phyloP scores from a whole-genome alignment of 1,284 basidiomycete genomes.

The Volvariella surrecta region DNA sequence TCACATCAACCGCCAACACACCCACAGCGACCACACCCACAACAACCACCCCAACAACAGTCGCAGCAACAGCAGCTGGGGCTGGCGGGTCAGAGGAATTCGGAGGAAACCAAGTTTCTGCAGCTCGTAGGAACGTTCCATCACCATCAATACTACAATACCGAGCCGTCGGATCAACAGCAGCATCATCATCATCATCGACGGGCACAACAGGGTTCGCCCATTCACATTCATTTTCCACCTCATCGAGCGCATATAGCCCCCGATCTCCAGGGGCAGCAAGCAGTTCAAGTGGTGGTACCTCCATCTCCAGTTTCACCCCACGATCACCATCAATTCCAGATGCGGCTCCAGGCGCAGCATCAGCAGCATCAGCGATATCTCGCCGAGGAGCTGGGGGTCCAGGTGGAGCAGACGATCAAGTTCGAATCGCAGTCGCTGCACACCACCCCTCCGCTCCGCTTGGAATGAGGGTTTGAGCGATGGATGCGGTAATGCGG shows the following conservation, averaged over 20 bases:
- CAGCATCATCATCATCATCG: constrained; percentile 8
- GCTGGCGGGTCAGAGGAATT: constrained; percentile 11
- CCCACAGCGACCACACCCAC: constrained; percentile 6
- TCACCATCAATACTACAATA: constrained; percentile 8
- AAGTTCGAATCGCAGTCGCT: constrained; percentile 21
- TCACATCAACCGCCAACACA: constrained; percentile 14
- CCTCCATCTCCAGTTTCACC: constrained; percentile 12
- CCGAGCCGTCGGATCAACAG: constrained; percentile 6
- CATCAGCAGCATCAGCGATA: constrained; percentile 10
- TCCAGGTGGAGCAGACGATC: constrained; percentile 13
- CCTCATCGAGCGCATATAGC: constrained; percentile 12
- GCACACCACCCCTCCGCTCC: constrained; percentile 21
- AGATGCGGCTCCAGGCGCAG: constrained; percentile 10
- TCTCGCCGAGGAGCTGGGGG: constrained; percentile 8
- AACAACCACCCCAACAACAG: constrained; percentile 9
- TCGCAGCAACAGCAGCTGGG: constrained; percentile 10
- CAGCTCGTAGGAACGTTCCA: constrained; percentile 6
- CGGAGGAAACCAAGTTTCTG: constrained; percentile 10
- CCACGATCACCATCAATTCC: constrained; percentile 14
- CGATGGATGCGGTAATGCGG: too few relatives aligned
- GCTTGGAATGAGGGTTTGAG: constrained; percentile 23
- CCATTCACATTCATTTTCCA: constrained; percentile 20
- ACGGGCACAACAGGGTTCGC: constrained; percentile 9
- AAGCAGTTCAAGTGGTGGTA: constrained; percentile 9
- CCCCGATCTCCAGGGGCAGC: constrained; percentile 12